These are phyloP conservation scores for Solanum bulbocastanum DNA, from an alignment of 257 asterid species.

Conservation along the genomic window DNA sequence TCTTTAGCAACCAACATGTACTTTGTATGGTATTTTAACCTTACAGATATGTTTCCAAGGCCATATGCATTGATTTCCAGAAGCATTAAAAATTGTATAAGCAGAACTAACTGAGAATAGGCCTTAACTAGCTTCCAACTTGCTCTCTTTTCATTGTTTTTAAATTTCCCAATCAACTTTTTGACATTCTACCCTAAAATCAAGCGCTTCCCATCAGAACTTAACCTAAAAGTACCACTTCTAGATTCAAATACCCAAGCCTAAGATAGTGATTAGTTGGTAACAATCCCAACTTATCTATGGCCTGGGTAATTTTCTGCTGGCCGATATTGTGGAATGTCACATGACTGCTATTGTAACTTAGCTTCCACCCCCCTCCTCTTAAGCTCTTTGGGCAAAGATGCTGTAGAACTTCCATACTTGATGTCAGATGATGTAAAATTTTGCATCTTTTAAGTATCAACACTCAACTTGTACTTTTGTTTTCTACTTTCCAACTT, in stretches of 20 bases:
- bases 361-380: not conserved
- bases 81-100: not conserved
- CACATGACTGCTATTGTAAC: not conserved
- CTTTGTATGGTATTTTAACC: not conserved
- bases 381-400: not conserved
- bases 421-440: not conserved
- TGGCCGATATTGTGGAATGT: not conserved
- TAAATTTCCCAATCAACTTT: not conserved
- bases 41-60: not conserved
- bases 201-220: not conserved
- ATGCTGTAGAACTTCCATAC: not conserved
- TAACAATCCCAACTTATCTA: slow-evolving; percentile 30
- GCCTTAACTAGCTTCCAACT: not conserved
- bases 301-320: slow-evolving; percentile 46
- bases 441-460: not conserved
- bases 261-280: not conserved
- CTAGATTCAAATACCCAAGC: not conserved
- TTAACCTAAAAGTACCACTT: not conserved
- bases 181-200: not conserved
- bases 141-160: not conserved
- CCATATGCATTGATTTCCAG: not conserved
- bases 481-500: not conserved
- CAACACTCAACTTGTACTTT: not conserved
- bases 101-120: not conserved
- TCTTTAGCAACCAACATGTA: not conserved